Percentiles rank a stretch among this genome's conserved stretches.
Evolutionary conservation across 495 filamentous ascomycete genomes (phyloP).

Genomic region (Bacidia rubella): DNA sequence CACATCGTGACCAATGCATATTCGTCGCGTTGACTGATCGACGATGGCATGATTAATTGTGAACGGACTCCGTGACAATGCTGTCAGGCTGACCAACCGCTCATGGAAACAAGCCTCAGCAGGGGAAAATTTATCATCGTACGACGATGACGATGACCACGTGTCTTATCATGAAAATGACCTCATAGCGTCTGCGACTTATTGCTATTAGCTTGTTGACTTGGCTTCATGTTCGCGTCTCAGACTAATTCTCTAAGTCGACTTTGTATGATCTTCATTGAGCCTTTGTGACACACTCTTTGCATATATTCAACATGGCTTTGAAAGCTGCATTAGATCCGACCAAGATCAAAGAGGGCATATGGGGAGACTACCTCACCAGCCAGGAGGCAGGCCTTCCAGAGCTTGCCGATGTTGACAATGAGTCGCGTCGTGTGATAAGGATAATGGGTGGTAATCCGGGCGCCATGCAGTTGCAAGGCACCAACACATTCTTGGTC

Average conservation of each 20-base stretch:
- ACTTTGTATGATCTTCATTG: background rate
- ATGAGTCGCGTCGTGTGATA: slow-evolving; percentile 1
- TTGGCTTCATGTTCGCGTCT: background rate
- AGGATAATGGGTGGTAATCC: slow-evolving; percentile 16
- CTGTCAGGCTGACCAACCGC: too few relatives aligned
- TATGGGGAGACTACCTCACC: background rate
- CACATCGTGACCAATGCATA: too few relatives aligned
- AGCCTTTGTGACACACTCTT: background rate
- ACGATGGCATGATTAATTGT: too few relatives aligned
- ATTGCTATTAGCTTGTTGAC: too few relatives aligned
- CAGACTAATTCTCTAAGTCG: background rate
- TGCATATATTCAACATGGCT: background rate
- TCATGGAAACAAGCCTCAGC: too few relatives aligned
- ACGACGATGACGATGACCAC: too few relatives aligned
- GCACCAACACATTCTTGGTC: slow-evolving; percentile 68
- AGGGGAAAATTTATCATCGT: too few relatives aligned
- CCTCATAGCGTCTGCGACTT: too few relatives aligned
- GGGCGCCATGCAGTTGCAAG: slow-evolving; percentile 27
- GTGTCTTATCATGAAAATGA: too few relatives aligned
- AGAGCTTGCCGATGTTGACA: background rate
- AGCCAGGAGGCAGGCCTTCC: slow-evolving; percentile 3
- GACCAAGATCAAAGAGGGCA: background rate
- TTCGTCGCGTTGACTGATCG: too few relatives aligned
- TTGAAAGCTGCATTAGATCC: background rate
- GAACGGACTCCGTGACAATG: too few relatives aligned